A percentile compares a stretch with the other conserved stretches of the same genome.
Evolutionary conservation across 805 yeast genomes (phyloP).

Genomic region (Myxozyma nipponensis): DNA sequence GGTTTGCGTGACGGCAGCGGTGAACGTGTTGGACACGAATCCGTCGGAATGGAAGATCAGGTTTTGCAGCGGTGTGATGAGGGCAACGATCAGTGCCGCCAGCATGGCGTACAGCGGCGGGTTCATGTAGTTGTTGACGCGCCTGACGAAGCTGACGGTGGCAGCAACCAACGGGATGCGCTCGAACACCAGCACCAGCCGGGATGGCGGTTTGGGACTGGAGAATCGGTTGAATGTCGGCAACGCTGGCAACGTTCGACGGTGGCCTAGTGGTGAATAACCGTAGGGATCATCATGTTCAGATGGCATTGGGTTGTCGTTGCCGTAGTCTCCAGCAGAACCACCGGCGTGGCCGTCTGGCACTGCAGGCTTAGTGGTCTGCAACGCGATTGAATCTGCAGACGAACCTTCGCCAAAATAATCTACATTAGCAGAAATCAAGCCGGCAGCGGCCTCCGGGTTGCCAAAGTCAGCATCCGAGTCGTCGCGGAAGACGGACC

Average conservation of each 20-base stretch:
- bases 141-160: not conserved
- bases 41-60: conserved; percentile 45
- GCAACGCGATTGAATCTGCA: conserved; percentile 18
- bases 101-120: conserved; percentile 66
- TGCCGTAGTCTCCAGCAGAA: not conserved
- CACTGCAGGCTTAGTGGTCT: conserved; percentile 9
- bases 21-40: conserved; percentile 50
- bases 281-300: no score
- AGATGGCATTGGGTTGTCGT: not conserved
- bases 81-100: conserved; percentile 55
- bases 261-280: not conserved
- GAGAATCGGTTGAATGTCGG: conserved; percentile 17
- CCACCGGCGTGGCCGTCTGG: conserved; percentile 1
- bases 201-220: not conserved
- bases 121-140: conserved; percentile 49
- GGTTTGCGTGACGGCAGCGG: conserved; percentile 50
- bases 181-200: not conserved
- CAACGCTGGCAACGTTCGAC: conserved; percentile 1
- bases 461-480: not conserved
- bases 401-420: not conserved
- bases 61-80: conserved; percentile 48
- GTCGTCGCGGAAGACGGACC: conserved; percentile 3
- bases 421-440: conserved; percentile 10
- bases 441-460: conserved; percentile 3
- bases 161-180: not conserved